These are phyloP conservation scores for Coemansia sp. DNA, from an alignment of 192 early-diverging fungal genomes.

Conservation along the genomic window DNA sequence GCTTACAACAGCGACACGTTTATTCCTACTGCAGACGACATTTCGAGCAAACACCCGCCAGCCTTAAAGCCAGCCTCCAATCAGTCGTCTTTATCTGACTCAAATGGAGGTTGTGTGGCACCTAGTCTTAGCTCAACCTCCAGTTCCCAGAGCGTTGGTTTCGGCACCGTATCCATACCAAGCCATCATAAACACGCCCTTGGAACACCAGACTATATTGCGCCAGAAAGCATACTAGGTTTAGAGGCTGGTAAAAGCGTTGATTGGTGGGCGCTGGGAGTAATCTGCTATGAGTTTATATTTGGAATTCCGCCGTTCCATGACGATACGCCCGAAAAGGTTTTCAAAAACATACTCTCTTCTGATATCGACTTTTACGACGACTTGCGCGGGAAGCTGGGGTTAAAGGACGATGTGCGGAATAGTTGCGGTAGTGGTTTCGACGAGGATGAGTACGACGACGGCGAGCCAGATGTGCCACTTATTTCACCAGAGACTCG, in stretches of 20 bases:
- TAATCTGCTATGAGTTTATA: slow-evolving; percentile 90
- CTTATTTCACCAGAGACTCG: slow-evolving; percentile 39
- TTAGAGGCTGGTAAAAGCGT: slow-evolving; percentile 72
- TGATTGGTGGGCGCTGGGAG: slow-evolving; percentile 91
- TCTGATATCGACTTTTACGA: slow-evolving; percentile 44
- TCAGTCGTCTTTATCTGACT: not conserved
- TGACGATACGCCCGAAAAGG: slow-evolving; percentile 45
- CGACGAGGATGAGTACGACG: slow-evolving; percentile 10
- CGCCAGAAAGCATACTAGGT: slow-evolving; percentile 92
- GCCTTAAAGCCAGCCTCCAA: slow-evolving; percentile 31
- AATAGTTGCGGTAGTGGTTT: not conserved
- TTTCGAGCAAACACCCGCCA: slow-evolving; percentile 53
- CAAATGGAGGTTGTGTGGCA: not conserved
- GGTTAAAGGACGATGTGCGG: not conserved
- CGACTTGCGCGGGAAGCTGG: slow-evolving; percentile 14
- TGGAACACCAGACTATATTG: slow-evolving; percentile 92
- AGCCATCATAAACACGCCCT: slow-evolving; percentile 43
- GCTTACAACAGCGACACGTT: not conserved
- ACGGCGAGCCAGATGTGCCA: slow-evolving; percentile 15
- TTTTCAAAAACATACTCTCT: slow-evolving; percentile 47
- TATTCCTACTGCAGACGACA: not conserved
- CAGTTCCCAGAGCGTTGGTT: slow-evolving; percentile 14
- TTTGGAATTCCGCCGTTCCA: slow-evolving; percentile 83
- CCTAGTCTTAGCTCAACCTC: slow-evolving; percentile 16
- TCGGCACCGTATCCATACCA: not conserved